Evolutionary conservation across 331 rosid genomes (phyloP).

Genomic region (Malus hybrid): DNA sequence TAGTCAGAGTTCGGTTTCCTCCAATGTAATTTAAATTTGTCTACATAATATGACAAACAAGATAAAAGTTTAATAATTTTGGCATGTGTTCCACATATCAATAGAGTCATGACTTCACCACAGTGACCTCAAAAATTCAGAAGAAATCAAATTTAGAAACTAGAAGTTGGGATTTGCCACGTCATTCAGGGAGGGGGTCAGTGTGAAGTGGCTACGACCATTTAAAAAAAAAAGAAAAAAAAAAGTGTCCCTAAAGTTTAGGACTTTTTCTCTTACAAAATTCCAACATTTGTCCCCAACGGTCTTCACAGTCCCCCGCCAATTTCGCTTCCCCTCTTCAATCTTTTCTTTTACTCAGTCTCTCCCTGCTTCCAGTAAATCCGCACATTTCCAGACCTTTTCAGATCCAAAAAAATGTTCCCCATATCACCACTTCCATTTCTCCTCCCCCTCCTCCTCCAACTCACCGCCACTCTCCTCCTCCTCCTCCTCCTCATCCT

Average conservation of each 20-base stretch:
- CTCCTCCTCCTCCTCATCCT: background rate
- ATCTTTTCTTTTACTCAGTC: constrained; percentile 42
- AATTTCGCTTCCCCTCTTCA: constrained; percentile 16
- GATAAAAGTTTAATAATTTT: background rate
- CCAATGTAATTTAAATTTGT: too few species aligned
- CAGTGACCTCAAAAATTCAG: too few species aligned
- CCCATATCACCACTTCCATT: constrained; percentile 6
- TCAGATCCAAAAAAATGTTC: constrained; percentile 16
- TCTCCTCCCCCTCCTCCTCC: background rate
- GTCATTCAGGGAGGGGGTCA: background rate
- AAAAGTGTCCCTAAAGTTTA: constrained; percentile 15
- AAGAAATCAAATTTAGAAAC: background rate
- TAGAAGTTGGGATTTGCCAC: background rate
- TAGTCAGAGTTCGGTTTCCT: too few species aligned
- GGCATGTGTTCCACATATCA: background rate
- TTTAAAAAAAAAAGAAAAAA: too few species aligned
- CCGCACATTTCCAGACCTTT: constrained; percentile 27
- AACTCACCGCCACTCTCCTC: background rate
- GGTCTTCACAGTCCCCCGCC: constrained; percentile 22
- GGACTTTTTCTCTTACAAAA: constrained; percentile 8
- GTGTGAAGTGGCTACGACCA: constrained; percentile 1
- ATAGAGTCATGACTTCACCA: background rate
- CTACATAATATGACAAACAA: too few species aligned
- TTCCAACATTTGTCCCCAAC: constrained; percentile 32
- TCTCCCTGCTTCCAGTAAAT: constrained; percentile 23